These are phyloP conservation scores for Teunomyces gatunensis DNA, from an alignment of 805 yeast species.

Conservation along the genomic window DNA sequence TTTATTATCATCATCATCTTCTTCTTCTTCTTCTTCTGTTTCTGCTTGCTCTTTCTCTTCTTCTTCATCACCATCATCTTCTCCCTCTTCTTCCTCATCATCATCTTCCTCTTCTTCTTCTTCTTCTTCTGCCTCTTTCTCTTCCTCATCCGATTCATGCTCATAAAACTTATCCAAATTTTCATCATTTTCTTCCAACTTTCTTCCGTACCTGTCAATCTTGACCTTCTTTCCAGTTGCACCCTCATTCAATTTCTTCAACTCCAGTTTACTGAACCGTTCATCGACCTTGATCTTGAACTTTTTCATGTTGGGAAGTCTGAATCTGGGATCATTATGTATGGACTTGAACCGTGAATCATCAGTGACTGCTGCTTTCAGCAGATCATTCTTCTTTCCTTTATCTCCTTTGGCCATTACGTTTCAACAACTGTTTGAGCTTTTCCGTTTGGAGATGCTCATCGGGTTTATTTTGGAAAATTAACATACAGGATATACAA, in stretches of 20 bases:
- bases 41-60: conserved; percentile 22
- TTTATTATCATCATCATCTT: conserved; percentile 17
- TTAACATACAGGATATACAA: background rate
- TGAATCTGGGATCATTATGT: conserved; percentile 86
- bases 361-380: conserved; percentile 36
- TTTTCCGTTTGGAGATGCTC: background rate
- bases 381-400: background rate
- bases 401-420: conserved; percentile 9
- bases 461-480: background rate
- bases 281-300: conserved; percentile 78
- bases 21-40: conserved; percentile 15
- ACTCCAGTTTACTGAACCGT: conserved; percentile 70
- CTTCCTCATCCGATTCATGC: conserved; percentile 25
- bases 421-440: background rate
- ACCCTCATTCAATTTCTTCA: conserved; percentile 46
- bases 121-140: conserved; percentile 16
- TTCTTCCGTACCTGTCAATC: conserved; percentile 88
- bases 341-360: conserved; percentile 81
- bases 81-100: conserved; percentile 21
- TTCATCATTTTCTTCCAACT: conserved; percentile 39
- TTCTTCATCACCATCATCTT: conserved; percentile 16
- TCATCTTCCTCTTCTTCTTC: conserved; percentile 15
- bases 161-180: conserved; percentile 65
- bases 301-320: conserved; percentile 64
- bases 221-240: conserved; percentile 55